Evolutionary conservation across 768 basidiomycete species (phyloP), one percentile per base, ranked within the genome.

Genomic region (Russula compacta): DNA sequence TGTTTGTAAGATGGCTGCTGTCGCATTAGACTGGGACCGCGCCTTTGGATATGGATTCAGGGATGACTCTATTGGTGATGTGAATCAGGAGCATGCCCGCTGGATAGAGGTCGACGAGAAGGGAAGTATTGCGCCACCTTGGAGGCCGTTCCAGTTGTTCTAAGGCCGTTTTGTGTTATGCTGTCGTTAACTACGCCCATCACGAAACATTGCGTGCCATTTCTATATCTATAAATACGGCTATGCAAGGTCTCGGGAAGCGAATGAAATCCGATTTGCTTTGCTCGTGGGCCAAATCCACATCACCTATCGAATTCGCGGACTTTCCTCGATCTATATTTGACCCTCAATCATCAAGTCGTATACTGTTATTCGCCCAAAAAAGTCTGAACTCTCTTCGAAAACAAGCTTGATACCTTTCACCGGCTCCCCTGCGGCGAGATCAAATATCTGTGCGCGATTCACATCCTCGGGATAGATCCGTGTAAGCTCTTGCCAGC

Each of bases 391-490:
- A 70, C 88, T 89, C 69, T 83, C 79, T 66, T 89, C 85, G 63
- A 93, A 92, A 6, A 87, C 75, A 12, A 93, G 71, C 71, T 81
- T 86, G 64, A 92, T 60, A 17, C 76, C 74, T 58, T 66, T 71
- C 15, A 84, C 72, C 10, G 60, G 42, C 2, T 64, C 60, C 9
- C 42, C 58, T 14, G 69, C 43, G 12, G 58, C 44, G 11, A 92
- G 69, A 56, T 83, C 79, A 66, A 93, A 93, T 7, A 66, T 69
- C 71, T 93, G 91, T 35, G 76, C 77, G 48, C 85, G 77, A 69
- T 93, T 92, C 58, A 86, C 83, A 68, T 93, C 89, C 66, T 89
- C 85, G 3, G 91, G 89, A 68, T 84, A 91, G 65, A 92, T 75
- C 21, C 78, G 75, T 1, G 79, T 76, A 61, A 83, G 71, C 7